Evolutionary conservation across 2,329 filamentous ascomycete genomes (phyloP), one percentile per base, ranked within the genome.

Genomic region (Dothideomycetes sp.): DNA sequence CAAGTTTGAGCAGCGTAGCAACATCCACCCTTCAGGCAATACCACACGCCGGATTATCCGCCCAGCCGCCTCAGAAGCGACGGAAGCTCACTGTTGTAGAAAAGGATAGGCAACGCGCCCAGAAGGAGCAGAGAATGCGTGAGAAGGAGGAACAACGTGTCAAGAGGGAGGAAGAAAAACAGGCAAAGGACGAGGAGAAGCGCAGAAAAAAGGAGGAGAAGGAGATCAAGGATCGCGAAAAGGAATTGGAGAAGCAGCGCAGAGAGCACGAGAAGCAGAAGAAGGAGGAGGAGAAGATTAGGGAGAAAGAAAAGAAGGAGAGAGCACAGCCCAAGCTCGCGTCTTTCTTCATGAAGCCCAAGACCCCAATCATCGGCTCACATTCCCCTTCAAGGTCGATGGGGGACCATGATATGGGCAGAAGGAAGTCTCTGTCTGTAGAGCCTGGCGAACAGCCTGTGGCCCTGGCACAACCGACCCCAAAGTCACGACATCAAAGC

Each of bases 231-330:
- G 60, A 64, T 34, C 61, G 57, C 11, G 58, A 61, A 9, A 59
- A 59, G 37, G 64, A 65, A n/a, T 62, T 69, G 44, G 63, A 67
- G 40, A 66, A 70, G 47, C 68, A 63, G 31, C 55, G 58, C 39
- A 59, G 53, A 39, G 68, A 65, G 34, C 54, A 59, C 37, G 54
- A 60, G 38, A 58, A 57, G 43, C 48, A 49, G 35, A 56, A 57
- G 47, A 62, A 63, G 44, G 56, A 35, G 34, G 14, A 16, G 10
- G 22, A 35, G 34, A 16, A 24, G 15, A n/a, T 12, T 16, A 14
- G n/a, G 10, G 14, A 35, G 17, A 15, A 35, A 22, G 5, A 19
- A 10, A 35, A 24, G 34, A 22, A 18, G 9, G 18, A 32, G n/a
- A 33, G n/a, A n/a, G n/a, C n/a, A 39, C 56, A 58, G 37, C 54